Evolutionary conservation across 2,329 filamentous ascomycete genomes (phyloP).

Genomic region (Basipetospora chlamydospora): DNA sequence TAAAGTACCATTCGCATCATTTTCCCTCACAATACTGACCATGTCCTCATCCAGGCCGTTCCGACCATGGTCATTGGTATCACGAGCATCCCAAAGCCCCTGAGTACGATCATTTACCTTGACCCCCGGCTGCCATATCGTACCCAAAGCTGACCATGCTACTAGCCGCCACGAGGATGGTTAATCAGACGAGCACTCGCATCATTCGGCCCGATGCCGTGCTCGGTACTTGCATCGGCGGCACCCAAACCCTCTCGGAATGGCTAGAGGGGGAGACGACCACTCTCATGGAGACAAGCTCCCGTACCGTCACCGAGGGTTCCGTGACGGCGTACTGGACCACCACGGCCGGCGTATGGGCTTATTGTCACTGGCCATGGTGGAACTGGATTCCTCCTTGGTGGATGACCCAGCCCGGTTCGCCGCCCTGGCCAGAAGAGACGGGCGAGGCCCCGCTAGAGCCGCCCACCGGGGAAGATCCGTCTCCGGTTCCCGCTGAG

Average conservation of each 20-base stretch:
- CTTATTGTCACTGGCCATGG: constrained; percentile 6
- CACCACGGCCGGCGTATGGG: constrained; percentile 5
- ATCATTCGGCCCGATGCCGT: constrained; percentile 3
- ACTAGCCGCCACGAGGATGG: neutral
- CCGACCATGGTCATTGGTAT: constrained; percentile 4
- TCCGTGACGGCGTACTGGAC: constrained; percentile 2
- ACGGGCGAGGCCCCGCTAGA: neutral
- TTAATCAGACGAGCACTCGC: constrained; percentile 2
- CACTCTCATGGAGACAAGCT: neutral
- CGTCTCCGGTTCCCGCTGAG: too few species aligned
- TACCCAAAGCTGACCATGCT: neutral
- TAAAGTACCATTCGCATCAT: neutral
- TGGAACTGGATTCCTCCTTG: constrained; percentile 1
- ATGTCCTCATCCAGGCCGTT: neutral
- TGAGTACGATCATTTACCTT: neutral
- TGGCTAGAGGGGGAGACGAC: constrained; percentile 4
- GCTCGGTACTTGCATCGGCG: neutral
- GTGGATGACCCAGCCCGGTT: neutral
- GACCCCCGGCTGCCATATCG: too few species aligned
- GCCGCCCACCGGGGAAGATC: too few species aligned
- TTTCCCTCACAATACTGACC: neutral
- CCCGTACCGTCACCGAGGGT: neutral
- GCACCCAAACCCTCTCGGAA: constrained; percentile 1
- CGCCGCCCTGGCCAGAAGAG: neutral
- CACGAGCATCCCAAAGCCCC: constrained; percentile 1